Evolutionary conservation across 2,329 filamentous ascomycete species (phyloP).

Genomic region (Diaporthe sp.): DNA sequence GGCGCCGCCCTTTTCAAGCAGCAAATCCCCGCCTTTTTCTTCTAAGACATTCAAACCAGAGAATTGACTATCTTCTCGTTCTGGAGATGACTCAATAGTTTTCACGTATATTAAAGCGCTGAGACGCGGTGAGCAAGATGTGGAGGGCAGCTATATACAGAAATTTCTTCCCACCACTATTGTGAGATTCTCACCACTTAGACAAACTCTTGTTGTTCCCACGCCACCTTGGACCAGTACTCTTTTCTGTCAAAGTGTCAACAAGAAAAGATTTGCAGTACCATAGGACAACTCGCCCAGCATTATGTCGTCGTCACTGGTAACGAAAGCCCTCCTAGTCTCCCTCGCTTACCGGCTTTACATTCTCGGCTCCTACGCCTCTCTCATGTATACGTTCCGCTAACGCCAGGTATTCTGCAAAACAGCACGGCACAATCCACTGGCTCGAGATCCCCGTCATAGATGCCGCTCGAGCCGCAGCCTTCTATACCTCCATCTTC

Average conservation of each 20-base stretch:
- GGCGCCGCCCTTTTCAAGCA: slow-evolving; percentile 15
- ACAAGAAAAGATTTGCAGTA: background rate
- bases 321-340: background rate
- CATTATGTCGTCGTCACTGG: background rate
- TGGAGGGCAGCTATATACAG: background rate
- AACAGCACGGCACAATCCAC: slow-evolving; percentile 50
- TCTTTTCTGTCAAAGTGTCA: background rate
- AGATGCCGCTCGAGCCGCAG: slow-evolving; percentile 51
- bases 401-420: background rate
- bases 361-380: background rate
- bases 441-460: slow-evolving; percentile 57
- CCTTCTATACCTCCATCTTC: slow-evolving; percentile 55
- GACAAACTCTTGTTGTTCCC: background rate
- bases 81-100: background rate
- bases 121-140: background rate
- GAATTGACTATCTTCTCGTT: background rate
- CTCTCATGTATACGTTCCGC: background rate
- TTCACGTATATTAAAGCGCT: background rate
- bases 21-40: background rate
- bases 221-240: no score
- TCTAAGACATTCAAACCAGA: slow-evolving; percentile 4
- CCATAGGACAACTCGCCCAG: background rate
- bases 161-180: background rate
- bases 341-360: background rate
- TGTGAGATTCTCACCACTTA: background rate